Base-by-base conservation (phyloP, 768 basidiomycete species). In the Lyophyllum decastes region DNA sequence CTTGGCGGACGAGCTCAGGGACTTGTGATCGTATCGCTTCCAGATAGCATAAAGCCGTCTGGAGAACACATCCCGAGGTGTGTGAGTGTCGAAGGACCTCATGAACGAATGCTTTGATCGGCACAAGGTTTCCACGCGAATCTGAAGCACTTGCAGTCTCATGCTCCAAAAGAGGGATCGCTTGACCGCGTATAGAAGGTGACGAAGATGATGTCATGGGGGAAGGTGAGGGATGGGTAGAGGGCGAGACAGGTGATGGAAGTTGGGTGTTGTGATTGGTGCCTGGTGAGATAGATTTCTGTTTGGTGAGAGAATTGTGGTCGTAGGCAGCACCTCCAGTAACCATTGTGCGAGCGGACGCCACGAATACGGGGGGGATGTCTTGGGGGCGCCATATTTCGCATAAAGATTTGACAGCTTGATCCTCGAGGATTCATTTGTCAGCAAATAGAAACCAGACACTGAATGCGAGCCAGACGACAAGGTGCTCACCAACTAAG, bases 61-160 rank as follows among this genome's bases (percentile, higher is more conserved):
- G 93, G 8, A 96, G 79, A 3, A 94, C 90, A 44, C 82, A 84
- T 43, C 88, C 90, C 4, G 91, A 90, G 0, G 93, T 95, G 47
- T 91, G 83, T 12, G 92, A 94, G 35, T 94, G 88, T 51, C 91
- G 83, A 14, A 96, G 80, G 8, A 95, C 90, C 72, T 96, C 93
- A 68, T 92, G 89, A 26, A 96, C 91, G 65, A 96, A 96, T 4
- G 81, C 78, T 61, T 83, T 87, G 61, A 92, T 81, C 8, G 89
- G 87, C 8, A 84, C 74, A 17, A 84, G 68, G 47, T 78, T 76
- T 60, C 68, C 62, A 51, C 72, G 74, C 21, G 71, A 67, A 40
- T 66, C 66, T 35, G 59, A 53, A 38, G 49, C 49, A 34, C 35
- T 54, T 10, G 60, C 33, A 10, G 51, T 46, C 40, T 67, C 65